These are phyloP conservation scores for Eimeria maxima DNA, from an alignment of 169 alveolate genomes.

Conservation along the genomic window DNA sequence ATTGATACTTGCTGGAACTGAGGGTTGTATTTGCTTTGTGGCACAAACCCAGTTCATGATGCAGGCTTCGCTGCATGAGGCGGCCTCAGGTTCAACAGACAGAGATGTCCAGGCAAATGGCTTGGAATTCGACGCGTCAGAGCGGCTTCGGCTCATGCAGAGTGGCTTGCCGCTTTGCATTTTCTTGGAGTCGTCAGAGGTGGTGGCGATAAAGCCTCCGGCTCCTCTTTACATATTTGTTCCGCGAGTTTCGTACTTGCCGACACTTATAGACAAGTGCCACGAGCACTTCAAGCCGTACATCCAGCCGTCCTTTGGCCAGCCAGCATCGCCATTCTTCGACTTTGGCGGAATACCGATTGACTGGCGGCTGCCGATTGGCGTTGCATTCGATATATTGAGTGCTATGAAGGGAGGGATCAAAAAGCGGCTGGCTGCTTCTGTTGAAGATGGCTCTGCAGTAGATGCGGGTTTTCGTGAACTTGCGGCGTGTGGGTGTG, in stretches of 20 bases:
- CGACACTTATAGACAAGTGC: conserved; percentile 68
- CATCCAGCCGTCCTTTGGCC: conserved; percentile 74
- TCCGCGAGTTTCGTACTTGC: conserved; percentile 78
- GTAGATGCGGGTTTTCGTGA: conserved; percentile 29
- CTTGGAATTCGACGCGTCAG: conserved; percentile 45
- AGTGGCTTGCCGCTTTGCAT: conserved; percentile 79
- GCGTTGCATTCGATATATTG: conserved; percentile 76
- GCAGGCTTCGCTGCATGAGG: conserved; percentile 33
- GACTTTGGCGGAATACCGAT: conserved; percentile 67
- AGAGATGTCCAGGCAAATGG: neutral
- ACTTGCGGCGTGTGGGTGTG: conserved; percentile 69
- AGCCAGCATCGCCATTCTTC: conserved; percentile 79
- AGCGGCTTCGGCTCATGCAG: conserved; percentile 74
- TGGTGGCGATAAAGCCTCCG: conserved; percentile 75
- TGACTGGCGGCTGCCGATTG: conserved; percentile 83
- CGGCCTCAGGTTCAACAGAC: conserved; percentile 23
- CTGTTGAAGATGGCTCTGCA: neutral
- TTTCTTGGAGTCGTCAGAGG: conserved; percentile 78
- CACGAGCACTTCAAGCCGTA: conserved; percentile 72
- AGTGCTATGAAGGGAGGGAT: conserved; percentile 51
- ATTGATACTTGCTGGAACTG: neutral
- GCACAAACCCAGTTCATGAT: conserved; percentile 34
- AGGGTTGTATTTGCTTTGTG: neutral
- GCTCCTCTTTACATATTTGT: conserved; percentile 75
- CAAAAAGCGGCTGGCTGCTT: neutral